Base-by-base conservation (phyloP, 1,284 basidiomycete species). In the Lentinus polychrous region DNA sequence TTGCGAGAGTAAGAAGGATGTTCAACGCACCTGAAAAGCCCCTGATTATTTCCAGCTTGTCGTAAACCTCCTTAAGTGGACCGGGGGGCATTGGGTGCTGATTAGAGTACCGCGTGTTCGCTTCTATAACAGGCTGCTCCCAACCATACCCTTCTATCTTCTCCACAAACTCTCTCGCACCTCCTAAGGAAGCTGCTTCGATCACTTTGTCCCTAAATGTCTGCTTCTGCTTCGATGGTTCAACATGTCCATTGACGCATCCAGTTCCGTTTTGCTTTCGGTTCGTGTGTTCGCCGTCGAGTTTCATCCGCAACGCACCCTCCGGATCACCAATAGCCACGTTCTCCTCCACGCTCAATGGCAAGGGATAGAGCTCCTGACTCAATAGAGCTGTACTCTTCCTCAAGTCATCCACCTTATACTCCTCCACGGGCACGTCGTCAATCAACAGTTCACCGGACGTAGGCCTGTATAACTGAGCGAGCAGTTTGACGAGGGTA, bases 301-400 rank as follows among this genome's bases (percentile, higher is more conserved):
- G 72, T 17, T 74, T 71, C 0, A 73, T 62, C 55, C 81, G 75
- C n/a, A 8, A 66, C 6, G 7, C 64, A 52, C 68, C 56, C 24
- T 66, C 59, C 0, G 81, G 78, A 54, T 81, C 76, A 8, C 84
- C 84, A 6, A 86, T 66, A 1, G 71, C 78, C 45, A 87, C 86
- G 54, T 86, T 86, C 50, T 87, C 83, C 58, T 65, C 71, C 39
- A 86, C 78, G 79, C 81, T 78, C 39, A 87, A 64, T 2, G 83
- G 83, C 55, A 86, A 86, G 52, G 78, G 69, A 0, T 77, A 79
- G 56, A 84, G 85, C 57, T 86, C 83, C 59, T 87, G 84, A 61
- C 83, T 84, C 11, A 87, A 70, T n/a, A 81, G 78, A 4, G 79
- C 75, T 24, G 75, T 76, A 5, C 75, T 72, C 14, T 71, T 71